Evolutionary conservation across 1,284 basidiomycete genomes (phyloP).

Genomic region (Pseudozyma tsukubaensis): DNA sequence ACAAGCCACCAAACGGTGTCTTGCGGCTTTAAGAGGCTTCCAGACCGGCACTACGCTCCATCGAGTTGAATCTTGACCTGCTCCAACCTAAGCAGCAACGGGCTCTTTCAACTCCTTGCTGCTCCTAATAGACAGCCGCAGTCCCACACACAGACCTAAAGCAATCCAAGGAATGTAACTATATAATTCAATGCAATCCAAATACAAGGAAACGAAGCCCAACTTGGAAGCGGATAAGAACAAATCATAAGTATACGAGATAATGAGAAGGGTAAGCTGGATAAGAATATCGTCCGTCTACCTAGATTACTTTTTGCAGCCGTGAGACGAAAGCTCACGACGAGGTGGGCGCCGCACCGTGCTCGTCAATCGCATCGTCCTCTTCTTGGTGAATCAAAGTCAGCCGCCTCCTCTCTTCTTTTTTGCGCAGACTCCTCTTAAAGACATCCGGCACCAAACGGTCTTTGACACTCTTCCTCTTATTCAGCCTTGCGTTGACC

Average conservation of each 20-base stretch:
- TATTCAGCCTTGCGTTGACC: slow-evolving; percentile 3
- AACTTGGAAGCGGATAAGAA: background rate
- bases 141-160: too few relatives aligned
- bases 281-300: background rate
- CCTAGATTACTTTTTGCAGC: background rate
- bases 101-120: too few relatives aligned
- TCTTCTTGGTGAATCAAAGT: slow-evolving; percentile 51
- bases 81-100: too few relatives aligned
- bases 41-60: too few relatives aligned
- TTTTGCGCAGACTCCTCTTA: slow-evolving; percentile 37
- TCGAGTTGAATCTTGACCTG: too few relatives aligned
- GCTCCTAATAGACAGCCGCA: too few relatives aligned
- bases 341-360: background rate
- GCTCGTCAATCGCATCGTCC: slow-evolving; percentile 26
- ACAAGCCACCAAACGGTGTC: too few relatives aligned
- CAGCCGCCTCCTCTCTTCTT: slow-evolving; percentile 34
- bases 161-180: too few relatives aligned
- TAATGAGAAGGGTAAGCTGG: background rate
- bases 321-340: background rate
- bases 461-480: slow-evolving; percentile 49
- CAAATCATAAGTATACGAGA: background rate
- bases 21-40: too few relatives aligned
- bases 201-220: background rate
- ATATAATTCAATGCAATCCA: background rate
- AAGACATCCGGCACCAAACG: slow-evolving; percentile 36